Evolutionary conservation across 148 eudicot species (phyloP), one percentile per base, ranked within the genome.

Genomic region (Camellia granthamiana): DNA sequence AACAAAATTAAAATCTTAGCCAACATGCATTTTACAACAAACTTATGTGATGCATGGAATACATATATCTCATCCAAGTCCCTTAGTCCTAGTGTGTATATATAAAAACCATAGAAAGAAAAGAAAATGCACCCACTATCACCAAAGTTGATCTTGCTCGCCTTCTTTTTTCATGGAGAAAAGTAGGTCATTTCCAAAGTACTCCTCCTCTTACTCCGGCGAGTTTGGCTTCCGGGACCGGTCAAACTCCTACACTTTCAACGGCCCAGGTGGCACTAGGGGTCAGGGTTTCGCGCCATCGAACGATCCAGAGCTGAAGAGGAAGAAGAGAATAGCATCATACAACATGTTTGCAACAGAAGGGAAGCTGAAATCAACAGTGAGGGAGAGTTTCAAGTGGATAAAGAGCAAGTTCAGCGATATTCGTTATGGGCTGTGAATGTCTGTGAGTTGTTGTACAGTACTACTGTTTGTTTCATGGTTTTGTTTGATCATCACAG

Each of bases 321-420:
- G 97, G 87, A 92, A 83, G 90, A 92, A 79, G 82, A 89, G 97
- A 78, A 90, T 90, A 30, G 94, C 97, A 51, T 83, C 97, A 0
- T 92, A 90, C 66, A 89, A 92, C 79, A 92, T 85, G 93, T 88
- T 90, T 55, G 73, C 85, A 3, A 85, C 85, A 0, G 97, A 92
- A 88, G 90, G 91, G 51, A 92, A 87, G 81, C 79, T 92, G 13
- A 90, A 89, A 79, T 87, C 90, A 3, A 78, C 88, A 6, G 77
- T 92, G 21, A 88, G 87, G 68, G 90, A 68, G 51, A 88, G 93
- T 79, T 85, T 92, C 84, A 90, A 87, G 83, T 90, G 93, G 97
- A 88, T 90, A 82, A 90, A 90, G 88, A 85, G 66, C 82, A 92
- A 90, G 85, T 63, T 92, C 71, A 78, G 67, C 55, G 81, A 44